Conservation (phyloP, 176 grass and related monocot genomes). For the Aegilops speltoides region DNA sequence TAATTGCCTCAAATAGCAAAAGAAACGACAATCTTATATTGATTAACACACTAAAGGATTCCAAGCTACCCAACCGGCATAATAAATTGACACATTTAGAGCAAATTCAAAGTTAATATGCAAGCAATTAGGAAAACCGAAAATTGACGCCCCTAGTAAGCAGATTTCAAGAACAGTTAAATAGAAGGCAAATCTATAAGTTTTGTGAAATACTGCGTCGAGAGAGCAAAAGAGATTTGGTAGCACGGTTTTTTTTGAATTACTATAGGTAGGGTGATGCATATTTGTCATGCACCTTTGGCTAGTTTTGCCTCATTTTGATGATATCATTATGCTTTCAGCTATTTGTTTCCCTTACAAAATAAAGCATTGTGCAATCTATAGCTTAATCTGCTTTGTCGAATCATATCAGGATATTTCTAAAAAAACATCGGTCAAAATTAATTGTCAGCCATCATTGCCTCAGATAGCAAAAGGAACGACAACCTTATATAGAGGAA, state of each 20-base stretch:
- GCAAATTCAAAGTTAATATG: too few species aligned
- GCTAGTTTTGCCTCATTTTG: too few species aligned
- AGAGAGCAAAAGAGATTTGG: too few species aligned
- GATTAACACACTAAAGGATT: not conserved
- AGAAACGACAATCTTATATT: not conserved
- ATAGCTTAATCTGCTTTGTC: not conserved
- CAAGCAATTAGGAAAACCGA: too few species aligned
- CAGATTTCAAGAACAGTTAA: too few species aligned
- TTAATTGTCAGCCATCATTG: not conserved
- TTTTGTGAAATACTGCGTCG: too few species aligned
- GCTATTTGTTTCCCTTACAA: too few species aligned
- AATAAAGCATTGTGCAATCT: not conserved
- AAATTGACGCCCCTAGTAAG: too few species aligned
- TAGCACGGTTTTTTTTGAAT: not conserved
- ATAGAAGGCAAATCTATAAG: too few species aligned
- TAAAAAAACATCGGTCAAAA: not conserved
- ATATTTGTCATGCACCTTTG: too few species aligned
- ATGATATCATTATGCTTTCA: too few species aligned
- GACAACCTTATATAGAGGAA: not conserved
- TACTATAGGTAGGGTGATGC: too few species aligned
- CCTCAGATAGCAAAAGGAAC: not conserved
- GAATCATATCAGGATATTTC: not conserved
- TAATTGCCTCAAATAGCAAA: not conserved
- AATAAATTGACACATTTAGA: not conserved
- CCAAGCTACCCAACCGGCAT: not conserved